phyloP scores from a whole-genome alignment of 2,329 filamentous ascomycete species.

The Tolypocladium pustulatum region DNA sequence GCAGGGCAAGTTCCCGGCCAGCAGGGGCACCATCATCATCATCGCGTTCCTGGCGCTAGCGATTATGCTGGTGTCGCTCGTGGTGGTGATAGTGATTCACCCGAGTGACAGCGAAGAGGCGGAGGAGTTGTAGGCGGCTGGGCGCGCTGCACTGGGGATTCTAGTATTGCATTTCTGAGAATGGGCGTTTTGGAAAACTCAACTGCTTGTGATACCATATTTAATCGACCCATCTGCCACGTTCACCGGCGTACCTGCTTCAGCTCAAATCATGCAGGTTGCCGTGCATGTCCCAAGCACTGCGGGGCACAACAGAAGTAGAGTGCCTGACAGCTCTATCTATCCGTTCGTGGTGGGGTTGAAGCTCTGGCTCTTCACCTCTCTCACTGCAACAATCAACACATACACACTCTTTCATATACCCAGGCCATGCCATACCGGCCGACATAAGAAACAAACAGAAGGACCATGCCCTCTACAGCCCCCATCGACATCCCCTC shows the following conservation, averaged over 20 bases:
- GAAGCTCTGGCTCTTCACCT: neutral
- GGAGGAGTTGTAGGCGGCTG: neutral
- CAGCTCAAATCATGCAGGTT: neutral
- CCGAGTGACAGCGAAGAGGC: constrained; percentile 11
- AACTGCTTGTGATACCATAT: neutral
- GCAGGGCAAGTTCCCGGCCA: constrained; percentile 68
- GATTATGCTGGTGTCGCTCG: constrained; percentile 49
- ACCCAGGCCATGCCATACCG: neutral
- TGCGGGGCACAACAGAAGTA: neutral
- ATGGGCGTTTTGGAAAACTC: no score
- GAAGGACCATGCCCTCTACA: constrained; percentile 21
- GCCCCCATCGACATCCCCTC: constrained; percentile 49
- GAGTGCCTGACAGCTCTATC: neutral
- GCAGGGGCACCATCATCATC: constrained; percentile 62
- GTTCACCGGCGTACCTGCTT: neutral
- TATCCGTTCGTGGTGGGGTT: neutral
- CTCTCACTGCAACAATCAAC: neutral
- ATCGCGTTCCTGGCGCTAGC: constrained; percentile 55
- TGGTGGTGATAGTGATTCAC: constrained; percentile 49
- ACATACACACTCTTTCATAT: neutral
- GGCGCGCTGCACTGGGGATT: neutral
- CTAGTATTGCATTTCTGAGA: no score
- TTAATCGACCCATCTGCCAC: neutral
- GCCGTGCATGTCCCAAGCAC: neutral
- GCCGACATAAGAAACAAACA: neutral